Base-by-base conservation (phyloP, 2,329 filamentous ascomycete genomes). In the Ophiocordyceps camponoti-leonardi region DNA sequence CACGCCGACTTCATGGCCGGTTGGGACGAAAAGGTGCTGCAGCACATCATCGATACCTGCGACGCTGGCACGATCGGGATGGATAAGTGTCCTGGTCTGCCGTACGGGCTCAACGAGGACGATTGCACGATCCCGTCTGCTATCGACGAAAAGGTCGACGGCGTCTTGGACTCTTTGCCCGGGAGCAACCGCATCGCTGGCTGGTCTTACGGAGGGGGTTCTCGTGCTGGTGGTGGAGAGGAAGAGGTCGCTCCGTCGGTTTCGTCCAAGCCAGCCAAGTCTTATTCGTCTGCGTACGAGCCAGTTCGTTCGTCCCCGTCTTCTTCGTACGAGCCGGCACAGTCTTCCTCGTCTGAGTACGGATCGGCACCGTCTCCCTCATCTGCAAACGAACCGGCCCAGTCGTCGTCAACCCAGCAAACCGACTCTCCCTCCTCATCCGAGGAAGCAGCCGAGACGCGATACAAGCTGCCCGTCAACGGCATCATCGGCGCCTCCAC, bases 1-100 rank as follows among this genome's bases (percentile, higher is more conserved):
- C 82, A 86, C 61, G 81, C 71, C 43, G 82, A 87, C 60, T 86
- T 87, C 64, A 61, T 83, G 51, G 76, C 82, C 50, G 82, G 75
- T 16, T 87, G 83, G 83, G 76, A 86, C 52, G 67, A 73, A 49
- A 59, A 66, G 26, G 68, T 72, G 42, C 75, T 85, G 44, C 77
- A 82, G 60, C 67, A 72, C 49, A 81, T 83, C 51, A 77, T 85
- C 52, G 69, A 82, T 56, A 73, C 67, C 44, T 86, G 83, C 66
- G 66, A 78, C 53, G 73, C 72, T 42, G 72, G 75, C 43, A 71
- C 71, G 47, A 51, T 56, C 7, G 75, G 75, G 44, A 78, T 85
- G 65, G 72, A 81, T 50, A 66, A 71, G 50, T 86, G 80, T 64
- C 68, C 71, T 6, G 67, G 70, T 41, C 68, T 82, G 47, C 66